Conservation (phyloP, 257 asterid genomes). For the Solanum gandarillasii region DNA sequence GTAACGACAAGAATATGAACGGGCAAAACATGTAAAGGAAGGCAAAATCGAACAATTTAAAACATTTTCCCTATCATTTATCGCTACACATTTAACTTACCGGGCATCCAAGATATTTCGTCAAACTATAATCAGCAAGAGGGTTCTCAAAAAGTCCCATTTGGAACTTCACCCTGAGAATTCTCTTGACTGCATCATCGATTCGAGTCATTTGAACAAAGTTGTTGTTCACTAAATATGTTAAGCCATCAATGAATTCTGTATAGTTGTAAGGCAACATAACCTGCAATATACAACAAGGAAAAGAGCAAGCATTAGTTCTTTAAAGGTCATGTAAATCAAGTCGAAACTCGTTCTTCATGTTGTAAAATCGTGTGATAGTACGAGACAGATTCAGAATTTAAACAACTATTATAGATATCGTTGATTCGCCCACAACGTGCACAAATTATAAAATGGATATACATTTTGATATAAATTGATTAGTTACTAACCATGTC, state of each 20-base stretch:
- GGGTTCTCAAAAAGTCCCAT: slow-evolving; percentile 14
- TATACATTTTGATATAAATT: too few relatives aligned
- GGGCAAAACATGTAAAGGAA: not conserved
- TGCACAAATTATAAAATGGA: not conserved
- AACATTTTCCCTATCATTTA: not conserved
- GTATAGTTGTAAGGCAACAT: slow-evolving; percentile 4
- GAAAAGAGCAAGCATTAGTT: not conserved
- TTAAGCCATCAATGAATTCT: slow-evolving; percentile 7
- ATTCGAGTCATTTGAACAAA: not conserved
- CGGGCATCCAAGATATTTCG: not conserved
- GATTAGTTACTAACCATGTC: slow-evolving; percentile 7
- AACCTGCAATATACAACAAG: not conserved
- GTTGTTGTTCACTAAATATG: slow-evolving; percentile 5
- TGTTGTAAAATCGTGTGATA: not conserved
- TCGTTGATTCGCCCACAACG: not conserved
- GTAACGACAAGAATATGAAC: not conserved
- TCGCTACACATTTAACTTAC: not conserved
- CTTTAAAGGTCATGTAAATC: not conserved
- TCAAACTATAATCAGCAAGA: slow-evolving; percentile 6
- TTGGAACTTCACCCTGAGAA: slow-evolving; percentile 7
- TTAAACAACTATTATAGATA: not conserved
- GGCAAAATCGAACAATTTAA: not conserved
- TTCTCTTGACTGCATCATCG: slow-evolving; percentile 7
- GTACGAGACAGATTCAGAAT: not conserved
- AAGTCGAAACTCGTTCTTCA: not conserved